Percentiles rank a stretch among this genome's conserved stretches.
phyloP scores from a whole-genome alignment of 176 grass and related monocot genomes.

The Bolboschoenus planiculmis region DNA sequence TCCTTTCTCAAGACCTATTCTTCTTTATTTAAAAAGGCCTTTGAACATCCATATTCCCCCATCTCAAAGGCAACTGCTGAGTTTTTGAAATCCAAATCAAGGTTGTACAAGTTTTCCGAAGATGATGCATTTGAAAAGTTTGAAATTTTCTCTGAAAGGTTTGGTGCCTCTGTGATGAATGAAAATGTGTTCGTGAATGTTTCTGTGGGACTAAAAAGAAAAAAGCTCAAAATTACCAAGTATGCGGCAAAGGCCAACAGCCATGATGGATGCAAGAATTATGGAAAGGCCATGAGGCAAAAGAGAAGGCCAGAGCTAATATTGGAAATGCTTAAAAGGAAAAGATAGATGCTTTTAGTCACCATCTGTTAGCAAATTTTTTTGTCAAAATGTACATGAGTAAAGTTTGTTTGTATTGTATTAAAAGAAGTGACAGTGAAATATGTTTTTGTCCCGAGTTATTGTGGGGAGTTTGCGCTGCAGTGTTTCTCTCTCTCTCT shows the following conservation, averaged over 20 bases:
- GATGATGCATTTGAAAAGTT: slow-evolving; percentile 23
- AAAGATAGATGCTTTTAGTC: slow-evolving; percentile 20
- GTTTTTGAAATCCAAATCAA: slow-evolving; percentile 26
- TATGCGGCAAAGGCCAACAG: slow-evolving; percentile 30
- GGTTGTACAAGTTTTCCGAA: slow-evolving; percentile 14
- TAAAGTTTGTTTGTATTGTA: neutral
- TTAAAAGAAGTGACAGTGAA: neutral
- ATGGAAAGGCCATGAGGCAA: neutral
- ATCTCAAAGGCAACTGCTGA: slow-evolving; percentile 34
- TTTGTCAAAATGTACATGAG: neutral
- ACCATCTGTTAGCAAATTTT: neutral
- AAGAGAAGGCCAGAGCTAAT: slow-evolving; percentile 46
- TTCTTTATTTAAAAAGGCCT: slow-evolving; percentile 37
- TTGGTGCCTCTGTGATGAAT: neutral
- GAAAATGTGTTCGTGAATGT: slow-evolving; percentile 24
- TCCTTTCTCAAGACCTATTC: slow-evolving; percentile 27
- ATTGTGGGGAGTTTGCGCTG: neutral
- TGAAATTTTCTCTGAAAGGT: neutral
- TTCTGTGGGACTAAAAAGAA: slow-evolving; percentile 27
- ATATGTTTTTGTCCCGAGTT: neutral
- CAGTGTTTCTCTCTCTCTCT: too few species aligned
- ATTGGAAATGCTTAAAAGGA: slow-evolving; percentile 54
- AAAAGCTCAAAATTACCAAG: slow-evolving; percentile 40
- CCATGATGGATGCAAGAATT: neutral
- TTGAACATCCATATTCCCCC: slow-evolving; percentile 31